phyloP scores from a whole-genome alignment of 495 filamentous ascomycete species.

The Pseudomonodictys pantanalensis region DNA sequence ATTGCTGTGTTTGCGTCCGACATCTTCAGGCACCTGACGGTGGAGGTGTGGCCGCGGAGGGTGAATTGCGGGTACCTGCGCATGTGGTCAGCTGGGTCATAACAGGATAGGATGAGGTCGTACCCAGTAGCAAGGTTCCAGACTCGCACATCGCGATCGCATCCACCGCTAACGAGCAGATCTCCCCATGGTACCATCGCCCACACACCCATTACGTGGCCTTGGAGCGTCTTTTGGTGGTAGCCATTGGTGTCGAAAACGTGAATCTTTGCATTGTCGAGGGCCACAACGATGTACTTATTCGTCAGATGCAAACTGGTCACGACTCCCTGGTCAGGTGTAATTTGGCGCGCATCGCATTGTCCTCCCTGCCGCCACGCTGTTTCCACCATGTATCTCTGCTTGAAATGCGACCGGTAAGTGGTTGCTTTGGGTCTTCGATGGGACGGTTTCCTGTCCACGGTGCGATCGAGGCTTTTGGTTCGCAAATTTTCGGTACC shows the following conservation, averaged over 20 bases:
- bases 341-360: constrained; percentile 77
- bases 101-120: constrained; percentile 33
- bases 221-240: constrained; percentile 81
- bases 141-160: constrained; percentile 92
- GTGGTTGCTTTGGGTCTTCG: constrained; percentile 54
- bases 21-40: constrained; percentile 97
- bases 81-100: neutral
- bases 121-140: constrained; percentile 98
- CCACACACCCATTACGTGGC: constrained; percentile 99
- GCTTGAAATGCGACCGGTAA: constrained; percentile 95
- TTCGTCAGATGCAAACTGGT: constrained; percentile 91
- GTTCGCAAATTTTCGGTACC: constrained; percentile 22
- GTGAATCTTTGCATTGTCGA: constrained; percentile 98
- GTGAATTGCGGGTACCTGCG: constrained; percentile 60
- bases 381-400: constrained; percentile 92
- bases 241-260: constrained; percentile 91
- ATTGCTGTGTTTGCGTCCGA: constrained; percentile 89
- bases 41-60: constrained; percentile 90
- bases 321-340: constrained; percentile 92
- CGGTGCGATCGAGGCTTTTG: constrained; percentile 31
- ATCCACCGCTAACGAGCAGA: constrained; percentile 90
- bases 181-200: constrained; percentile 99
- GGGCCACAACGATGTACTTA: constrained; percentile 94
- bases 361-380: constrained; percentile 89
- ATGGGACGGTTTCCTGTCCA: constrained; percentile 1